phyloP scores from a whole-genome alignment of 2,329 filamentous ascomycete species.

The Cytospora paraplurivora region DNA sequence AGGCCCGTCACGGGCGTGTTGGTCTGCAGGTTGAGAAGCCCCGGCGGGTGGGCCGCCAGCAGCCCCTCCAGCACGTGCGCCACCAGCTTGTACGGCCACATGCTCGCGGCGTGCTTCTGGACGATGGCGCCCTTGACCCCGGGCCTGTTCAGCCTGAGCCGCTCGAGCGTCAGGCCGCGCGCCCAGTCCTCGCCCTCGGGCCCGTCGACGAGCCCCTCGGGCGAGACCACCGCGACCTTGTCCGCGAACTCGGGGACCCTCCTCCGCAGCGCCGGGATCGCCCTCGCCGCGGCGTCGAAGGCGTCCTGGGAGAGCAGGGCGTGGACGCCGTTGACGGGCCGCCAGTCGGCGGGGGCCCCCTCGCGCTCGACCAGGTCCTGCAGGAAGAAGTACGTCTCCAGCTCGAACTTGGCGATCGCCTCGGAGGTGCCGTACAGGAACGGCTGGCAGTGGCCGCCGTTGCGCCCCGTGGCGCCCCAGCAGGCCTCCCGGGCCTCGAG shows the following conservation, averaged over 20 bases:
- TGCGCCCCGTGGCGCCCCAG: constrained; percentile 80
- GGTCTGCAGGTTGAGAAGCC: constrained; percentile 71
- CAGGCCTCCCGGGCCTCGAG: constrained; percentile 79
- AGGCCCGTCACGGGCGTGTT: constrained; percentile 64
- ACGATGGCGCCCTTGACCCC: constrained; percentile 64
- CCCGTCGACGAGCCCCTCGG: constrained; percentile 16
- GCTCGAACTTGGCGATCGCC: constrained; percentile 70
- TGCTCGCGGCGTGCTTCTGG: constrained; percentile 64
- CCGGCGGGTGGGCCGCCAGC: constrained; percentile 41
- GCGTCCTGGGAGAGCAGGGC: constrained; percentile 60
- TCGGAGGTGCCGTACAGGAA: constrained; percentile 62
- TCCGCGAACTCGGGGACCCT: constrained; percentile 60
- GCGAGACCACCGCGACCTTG: constrained; percentile 44
- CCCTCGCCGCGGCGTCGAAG: constrained; percentile 52
- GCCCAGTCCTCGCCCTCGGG: constrained; percentile 33
- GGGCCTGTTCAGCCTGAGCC: constrained; percentile 52
- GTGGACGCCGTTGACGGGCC: constrained; percentile 63
- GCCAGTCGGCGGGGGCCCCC: constrained; percentile 70
- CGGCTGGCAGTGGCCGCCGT: constrained; percentile 76
- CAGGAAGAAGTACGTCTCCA: constrained; percentile 66
- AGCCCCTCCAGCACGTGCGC: constrained; percentile 68
- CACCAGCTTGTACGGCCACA: constrained; percentile 87
- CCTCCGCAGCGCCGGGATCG: constrained; percentile 53
- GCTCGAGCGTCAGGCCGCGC: constrained; percentile 44
- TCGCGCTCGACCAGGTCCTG: constrained; percentile 57